Percentiles rank a stretch among this genome's conserved stretches.
Conservation (phyloP, 2,329 filamentous ascomycete genomes). For the Myriosclerotinia duriaeana region DNA sequence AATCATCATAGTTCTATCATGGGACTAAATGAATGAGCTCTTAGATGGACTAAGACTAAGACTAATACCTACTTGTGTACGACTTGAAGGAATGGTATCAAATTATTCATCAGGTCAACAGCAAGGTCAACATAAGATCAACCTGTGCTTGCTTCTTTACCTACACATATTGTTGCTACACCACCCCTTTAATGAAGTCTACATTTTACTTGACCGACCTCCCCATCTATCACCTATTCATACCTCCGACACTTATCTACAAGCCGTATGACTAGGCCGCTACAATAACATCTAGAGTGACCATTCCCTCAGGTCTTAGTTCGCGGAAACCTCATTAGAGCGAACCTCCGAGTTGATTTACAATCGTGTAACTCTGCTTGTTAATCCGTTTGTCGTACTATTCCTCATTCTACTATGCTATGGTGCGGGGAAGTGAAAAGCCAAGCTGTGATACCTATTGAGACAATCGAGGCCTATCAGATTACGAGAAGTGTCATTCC, state of each 20-base stretch:
- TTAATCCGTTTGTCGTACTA: not conserved
- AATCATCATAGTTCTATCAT: no score
- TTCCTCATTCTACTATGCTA: not conserved
- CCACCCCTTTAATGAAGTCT: no score
- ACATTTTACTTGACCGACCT: not conserved
- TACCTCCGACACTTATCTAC: not conserved
- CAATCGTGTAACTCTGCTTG: not conserved
- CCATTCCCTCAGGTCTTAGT: not conserved
- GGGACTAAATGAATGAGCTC: no score
- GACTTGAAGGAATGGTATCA: no score
- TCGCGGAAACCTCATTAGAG: not conserved
- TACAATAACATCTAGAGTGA: not conserved
- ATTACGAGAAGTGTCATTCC: not conserved
- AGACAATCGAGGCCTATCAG: not conserved
- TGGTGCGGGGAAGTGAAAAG: constrained; percentile 2
- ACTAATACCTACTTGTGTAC: no score
- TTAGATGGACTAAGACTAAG: no score
- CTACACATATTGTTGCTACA: no score
- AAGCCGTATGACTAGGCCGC: not conserved
- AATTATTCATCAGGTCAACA: no score
- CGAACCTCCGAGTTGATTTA: not conserved
- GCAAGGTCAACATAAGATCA: no score
- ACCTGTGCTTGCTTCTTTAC: no score
- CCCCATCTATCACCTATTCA: not conserved
- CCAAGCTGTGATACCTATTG: not conserved